These are phyloP conservation scores for Mucor saturninus DNA, from an alignment of 371 early-diverging fungal species.

Conservation along the genomic window DNA sequence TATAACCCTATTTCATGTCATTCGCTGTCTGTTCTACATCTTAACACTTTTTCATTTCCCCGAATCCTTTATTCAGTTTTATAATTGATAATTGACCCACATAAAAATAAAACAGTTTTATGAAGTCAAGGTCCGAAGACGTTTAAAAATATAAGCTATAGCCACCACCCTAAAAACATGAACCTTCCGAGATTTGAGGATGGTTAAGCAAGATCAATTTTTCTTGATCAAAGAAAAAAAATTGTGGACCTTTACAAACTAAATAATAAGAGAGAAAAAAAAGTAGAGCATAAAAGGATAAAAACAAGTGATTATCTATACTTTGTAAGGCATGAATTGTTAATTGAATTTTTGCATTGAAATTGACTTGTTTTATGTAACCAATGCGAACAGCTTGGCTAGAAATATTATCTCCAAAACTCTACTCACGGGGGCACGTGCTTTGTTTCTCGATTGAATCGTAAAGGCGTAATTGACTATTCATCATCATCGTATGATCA, in stretches of 20 bases:
- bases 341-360: background rate
- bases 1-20: constrained; percentile 15
- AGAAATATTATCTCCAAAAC: background rate
- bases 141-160: no score
- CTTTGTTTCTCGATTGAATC: constrained; percentile 11
- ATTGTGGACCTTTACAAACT: no score
- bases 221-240: no score
- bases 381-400: background rate
- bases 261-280: no score
- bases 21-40: constrained; percentile 13
- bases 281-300: no score
- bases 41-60: background rate
- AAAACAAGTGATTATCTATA: no score
- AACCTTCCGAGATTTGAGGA: no score
- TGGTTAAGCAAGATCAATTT: no score
- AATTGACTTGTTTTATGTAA: background rate
- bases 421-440: constrained; percentile 8
- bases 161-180: no score
- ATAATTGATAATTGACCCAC: background rate
- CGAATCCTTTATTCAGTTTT: background rate
- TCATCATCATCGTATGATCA: constrained; percentile 19
- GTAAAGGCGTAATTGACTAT: constrained; percentile 1
- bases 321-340: no score
- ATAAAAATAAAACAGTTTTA: background rate
- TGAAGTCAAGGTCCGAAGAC: no score